These are phyloP conservation scores for Clavispora phyllophila DNA, from an alignment of 805 yeast species.

Conservation along the genomic window DNA sequence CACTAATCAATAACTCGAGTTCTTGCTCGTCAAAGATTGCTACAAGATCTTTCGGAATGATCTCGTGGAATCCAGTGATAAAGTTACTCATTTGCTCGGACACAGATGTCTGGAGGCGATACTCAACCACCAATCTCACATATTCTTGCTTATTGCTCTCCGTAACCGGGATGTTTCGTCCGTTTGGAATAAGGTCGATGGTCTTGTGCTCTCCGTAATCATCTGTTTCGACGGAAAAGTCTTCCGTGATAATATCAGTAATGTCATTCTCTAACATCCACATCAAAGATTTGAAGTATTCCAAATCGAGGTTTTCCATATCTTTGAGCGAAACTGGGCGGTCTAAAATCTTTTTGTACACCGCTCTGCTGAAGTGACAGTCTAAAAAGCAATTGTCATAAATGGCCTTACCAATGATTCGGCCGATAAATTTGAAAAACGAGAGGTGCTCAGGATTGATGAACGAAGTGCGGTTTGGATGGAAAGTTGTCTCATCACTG, in stretches of 20 bases:
- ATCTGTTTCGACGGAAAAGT: conserved; percentile 88
- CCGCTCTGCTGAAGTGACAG: conserved; percentile 93
- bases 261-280: conserved; percentile 98
- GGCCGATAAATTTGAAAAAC: conserved; percentile 90
- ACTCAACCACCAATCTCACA: conserved; percentile 81
- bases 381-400: conserved; percentile 81
- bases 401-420: conserved; percentile 91
- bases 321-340: conserved; percentile 81
- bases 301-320: conserved; percentile 89
- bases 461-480: conserved; percentile 89
- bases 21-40: conserved; percentile 94
- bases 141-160: conserved; percentile 89
- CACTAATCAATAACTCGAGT: conserved; percentile 84
- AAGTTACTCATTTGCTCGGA: conserved; percentile 84
- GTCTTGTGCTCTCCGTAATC: conserved; percentile 87
- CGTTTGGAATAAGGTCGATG: conserved; percentile 78
- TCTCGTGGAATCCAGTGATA: conserved; percentile 81
- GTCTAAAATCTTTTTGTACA: conserved; percentile 81
- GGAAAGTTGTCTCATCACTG: conserved; percentile 88
- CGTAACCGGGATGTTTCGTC: conserved; percentile 79
- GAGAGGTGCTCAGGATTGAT: conserved; percentile 90
- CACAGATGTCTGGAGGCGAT: conserved; percentile 76
- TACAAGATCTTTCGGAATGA: conserved; percentile 78
- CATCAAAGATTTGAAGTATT: conserved; percentile 82
- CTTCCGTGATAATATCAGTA: conserved; percentile 91